Evolutionary conservation across 2,329 filamentous ascomycete genomes (phyloP), one percentile per base, ranked within the genome.

Genomic region (Arachnomyces sp.): DNA sequence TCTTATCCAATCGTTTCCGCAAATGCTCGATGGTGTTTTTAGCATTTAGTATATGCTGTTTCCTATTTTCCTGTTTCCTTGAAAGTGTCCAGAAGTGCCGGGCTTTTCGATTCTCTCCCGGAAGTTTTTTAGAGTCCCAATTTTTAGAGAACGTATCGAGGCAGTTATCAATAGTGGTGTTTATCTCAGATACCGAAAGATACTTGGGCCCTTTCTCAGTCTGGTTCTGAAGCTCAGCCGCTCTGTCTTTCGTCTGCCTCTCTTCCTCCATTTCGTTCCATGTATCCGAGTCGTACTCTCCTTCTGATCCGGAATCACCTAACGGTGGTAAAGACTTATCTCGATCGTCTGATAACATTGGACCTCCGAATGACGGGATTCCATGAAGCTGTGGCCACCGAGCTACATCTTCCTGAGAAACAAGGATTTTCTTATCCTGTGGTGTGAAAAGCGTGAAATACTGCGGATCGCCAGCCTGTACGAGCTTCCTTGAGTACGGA

Each of bases 201-300:
- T 52, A 46, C 45, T 47, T 48, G 13, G 51, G 43, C 44, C 43
- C 50, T 8, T 41, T 51, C 5, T 9, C 21, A 25, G 21, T 5
- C 21, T 25, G 21, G 21, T 25, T 25, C 21, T 11, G 39, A 32
- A 11, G 44, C 44, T 25, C 21, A 5, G 21, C 21, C 21, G 21
- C 21, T 9, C 16, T 41, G 35, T 4, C 41, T 29, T 67, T 44
- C 15, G 57, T 63, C 38, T 66, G 61, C 31, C 64, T 60, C 44
- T 82, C 78, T 21, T 73, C 63, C 34, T 80, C 70, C 7, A 84
- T 81, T 52, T 85, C 81, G 32, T 61, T 62, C 66, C 71, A 74
- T 0, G 76, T 81, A 28, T 75, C 70, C 8, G 73, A 66, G 49
- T 84, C 80, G 45, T 73, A 75, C 21, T 73, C 66, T 3, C 70